A percentile compares a stretch with the other conserved stretches of the same genome.
Evolutionary conservation across 2,329 filamentous ascomycete genomes (phyloP).

Genomic region (Ceratocystiopsis minuta): DNA sequence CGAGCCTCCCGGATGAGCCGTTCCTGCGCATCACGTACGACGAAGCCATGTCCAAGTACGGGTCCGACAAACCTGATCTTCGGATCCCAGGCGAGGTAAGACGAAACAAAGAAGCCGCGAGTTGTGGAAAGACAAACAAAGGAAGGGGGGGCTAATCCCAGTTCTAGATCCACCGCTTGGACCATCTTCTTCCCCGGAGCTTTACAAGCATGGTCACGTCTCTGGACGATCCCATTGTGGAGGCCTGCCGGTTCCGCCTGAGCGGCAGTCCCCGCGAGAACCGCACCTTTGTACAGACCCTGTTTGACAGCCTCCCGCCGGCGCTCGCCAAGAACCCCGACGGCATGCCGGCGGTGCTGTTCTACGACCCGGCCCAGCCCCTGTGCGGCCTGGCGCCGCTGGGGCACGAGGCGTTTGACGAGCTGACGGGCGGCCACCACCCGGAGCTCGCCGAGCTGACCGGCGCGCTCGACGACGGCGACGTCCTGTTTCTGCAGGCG

Average conservation of each 20-base stretch:
- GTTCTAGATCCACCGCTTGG: slow-evolving; percentile 44
- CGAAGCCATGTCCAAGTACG: slow-evolving; percentile 61
- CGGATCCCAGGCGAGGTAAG: slow-evolving; percentile 46
- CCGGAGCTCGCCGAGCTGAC: slow-evolving; percentile 16
- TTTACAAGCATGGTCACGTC: slow-evolving; percentile 61
- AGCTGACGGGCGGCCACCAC: slow-evolving; percentile 17
- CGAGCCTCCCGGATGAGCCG: slow-evolving; percentile 12
- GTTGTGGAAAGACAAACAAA: too few species aligned
- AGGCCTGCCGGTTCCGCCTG: slow-evolving; percentile 52
- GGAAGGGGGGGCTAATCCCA: too few species aligned
- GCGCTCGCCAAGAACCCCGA: slow-evolving; percentile 49
- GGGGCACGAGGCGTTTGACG: slow-evolving; percentile 51
- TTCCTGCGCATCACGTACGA: slow-evolving; percentile 53
- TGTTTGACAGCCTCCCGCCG: slow-evolving; percentile 34
- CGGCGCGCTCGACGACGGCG: slow-evolving; percentile 42
- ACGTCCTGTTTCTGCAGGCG: slow-evolving; percentile 68
- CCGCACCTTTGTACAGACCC: slow-evolving; percentile 50
- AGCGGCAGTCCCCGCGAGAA: slow-evolving; percentile 32
- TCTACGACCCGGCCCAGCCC: slow-evolving; percentile 57
- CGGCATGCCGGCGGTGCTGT: slow-evolving; percentile 63
- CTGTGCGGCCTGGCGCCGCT: slow-evolving; percentile 60
- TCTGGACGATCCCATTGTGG: slow-evolving; percentile 50
- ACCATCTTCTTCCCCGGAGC: slow-evolving; percentile 40
- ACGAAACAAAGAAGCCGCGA: background rate
- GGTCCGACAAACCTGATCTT: slow-evolving; percentile 83